phyloP scores from a whole-genome alignment of 768 basidiomycete genomes.

The Tubosaeta sp. region DNA sequence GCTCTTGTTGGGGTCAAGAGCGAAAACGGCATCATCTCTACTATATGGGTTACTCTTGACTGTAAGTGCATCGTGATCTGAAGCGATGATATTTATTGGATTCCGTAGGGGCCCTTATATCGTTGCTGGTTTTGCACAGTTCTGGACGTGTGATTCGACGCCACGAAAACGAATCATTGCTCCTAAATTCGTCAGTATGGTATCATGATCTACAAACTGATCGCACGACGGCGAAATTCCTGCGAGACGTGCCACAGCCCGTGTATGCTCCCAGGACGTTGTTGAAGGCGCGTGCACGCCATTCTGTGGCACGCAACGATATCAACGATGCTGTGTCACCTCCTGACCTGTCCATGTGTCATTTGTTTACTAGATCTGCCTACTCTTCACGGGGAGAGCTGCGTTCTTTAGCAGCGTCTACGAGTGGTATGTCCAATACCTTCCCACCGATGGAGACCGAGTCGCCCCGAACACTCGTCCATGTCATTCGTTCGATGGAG shows the following conservation, averaged over 20 bases:
- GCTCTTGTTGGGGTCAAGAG: slow-evolving; percentile 48
- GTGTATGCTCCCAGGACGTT: slow-evolving; percentile 1
- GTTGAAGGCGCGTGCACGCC: slow-evolving; percentile 1
- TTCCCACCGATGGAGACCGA: slow-evolving; percentile 9
- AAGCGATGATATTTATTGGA: slow-evolving; percentile 3
- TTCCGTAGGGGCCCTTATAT: slow-evolving; percentile 49
- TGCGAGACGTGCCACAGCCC: slow-evolving; percentile 2
- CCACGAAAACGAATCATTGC: slow-evolving; percentile 54
- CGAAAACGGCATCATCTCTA: slow-evolving; percentile 41
- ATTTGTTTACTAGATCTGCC: slow-evolving; percentile 8
- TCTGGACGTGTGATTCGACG: slow-evolving; percentile 55
- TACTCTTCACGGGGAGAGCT: slow-evolving; percentile 7
- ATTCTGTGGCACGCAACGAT: neutral
- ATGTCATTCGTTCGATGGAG: neutral
- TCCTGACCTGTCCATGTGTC: slow-evolving; percentile 4
- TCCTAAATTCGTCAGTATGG: slow-evolving; percentile 46
- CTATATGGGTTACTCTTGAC: slow-evolving; percentile 51
- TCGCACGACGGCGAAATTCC: slow-evolving; percentile 3
- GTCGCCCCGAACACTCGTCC: slow-evolving; percentile 1
- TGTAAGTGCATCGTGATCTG: slow-evolving; percentile 36
- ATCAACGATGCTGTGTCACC: neutral
- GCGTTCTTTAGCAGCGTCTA: slow-evolving; percentile 11
- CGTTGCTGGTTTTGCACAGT: slow-evolving; percentile 53
- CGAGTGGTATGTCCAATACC: slow-evolving; percentile 11
- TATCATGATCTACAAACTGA: slow-evolving; percentile 33